Conservation (phyloP, 306 rosid genomes). For the Lablab purpureus region DNA sequence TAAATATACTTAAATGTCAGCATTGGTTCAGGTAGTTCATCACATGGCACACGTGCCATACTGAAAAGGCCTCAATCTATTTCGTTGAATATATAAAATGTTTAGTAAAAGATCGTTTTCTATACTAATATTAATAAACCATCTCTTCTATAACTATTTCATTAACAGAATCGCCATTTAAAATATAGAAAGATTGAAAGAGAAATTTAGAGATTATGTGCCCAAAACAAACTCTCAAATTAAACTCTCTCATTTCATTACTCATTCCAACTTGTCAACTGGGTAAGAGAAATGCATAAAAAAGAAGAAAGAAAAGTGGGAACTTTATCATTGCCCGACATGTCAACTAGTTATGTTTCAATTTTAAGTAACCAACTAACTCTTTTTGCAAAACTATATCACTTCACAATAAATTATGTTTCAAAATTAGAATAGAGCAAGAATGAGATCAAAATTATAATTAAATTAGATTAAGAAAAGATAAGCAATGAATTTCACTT, state of each 20-base stretch:
- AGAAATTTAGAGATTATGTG: background rate
- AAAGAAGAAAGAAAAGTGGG: no score
- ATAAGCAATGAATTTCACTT: background rate
- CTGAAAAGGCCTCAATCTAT: background rate
- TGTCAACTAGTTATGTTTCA: background rate
- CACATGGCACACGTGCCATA: background rate
- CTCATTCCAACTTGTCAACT: no score
- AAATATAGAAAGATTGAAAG: background rate
- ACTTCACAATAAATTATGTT: background rate
- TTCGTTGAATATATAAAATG: background rate
- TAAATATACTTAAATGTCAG: no score
- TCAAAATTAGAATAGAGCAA: no score
- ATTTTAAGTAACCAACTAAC: background rate
- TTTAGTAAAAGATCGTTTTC: background rate
- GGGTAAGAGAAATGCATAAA: no score
- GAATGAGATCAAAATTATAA: background rate
- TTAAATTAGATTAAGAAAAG: background rate
- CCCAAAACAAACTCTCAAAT: background rate
- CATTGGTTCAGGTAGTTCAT: no score
- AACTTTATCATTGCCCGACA: no score
- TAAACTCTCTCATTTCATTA: no score
- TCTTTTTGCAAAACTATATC: background rate
- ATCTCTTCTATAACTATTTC: no score
- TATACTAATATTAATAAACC: no score
- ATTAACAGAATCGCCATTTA: no score